Percentiles rank a stretch among this genome's conserved stretches.
Evolutionary conservation across 2,329 filamentous ascomycete genomes (phyloP).

Genomic region (Aschersonia sp.): DNA sequence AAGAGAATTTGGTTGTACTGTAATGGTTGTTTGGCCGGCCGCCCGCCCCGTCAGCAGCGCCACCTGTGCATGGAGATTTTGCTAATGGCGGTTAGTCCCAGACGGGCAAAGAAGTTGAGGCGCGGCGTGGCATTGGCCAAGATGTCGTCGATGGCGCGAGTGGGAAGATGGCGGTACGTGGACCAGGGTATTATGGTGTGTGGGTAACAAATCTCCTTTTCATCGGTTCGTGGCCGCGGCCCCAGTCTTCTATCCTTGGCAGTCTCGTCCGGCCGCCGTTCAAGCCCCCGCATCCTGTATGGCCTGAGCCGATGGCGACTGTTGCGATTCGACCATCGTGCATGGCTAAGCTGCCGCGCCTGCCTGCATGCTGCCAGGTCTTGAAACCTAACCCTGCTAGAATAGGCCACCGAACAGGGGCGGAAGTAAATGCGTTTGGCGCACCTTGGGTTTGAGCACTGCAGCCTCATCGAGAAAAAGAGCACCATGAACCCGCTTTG

Average conservation of each 20-base stretch:
- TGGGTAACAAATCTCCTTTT: neutral
- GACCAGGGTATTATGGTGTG: neutral
- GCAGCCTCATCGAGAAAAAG: neutral
- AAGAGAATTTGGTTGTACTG: neutral
- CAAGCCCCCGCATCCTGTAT: neutral
- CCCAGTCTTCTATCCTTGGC: neutral
- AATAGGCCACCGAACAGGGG: neutral
- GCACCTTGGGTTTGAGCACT: neutral
- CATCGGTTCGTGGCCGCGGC: neutral
- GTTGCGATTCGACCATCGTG: slow-evolving; percentile 1
- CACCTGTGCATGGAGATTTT: neutral
- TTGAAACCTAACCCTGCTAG: slow-evolving; percentile 2
- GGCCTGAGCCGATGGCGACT: neutral
- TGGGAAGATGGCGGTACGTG: neutral
- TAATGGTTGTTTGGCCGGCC: neutral
- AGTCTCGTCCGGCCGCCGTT: neutral
- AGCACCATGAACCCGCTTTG: neutral
- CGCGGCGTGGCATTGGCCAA: neutral
- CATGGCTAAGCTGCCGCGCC: neutral
- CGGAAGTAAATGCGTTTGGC: neutral
- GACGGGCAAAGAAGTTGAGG: neutral
- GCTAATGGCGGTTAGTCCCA: neutral
- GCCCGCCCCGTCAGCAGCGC: neutral
- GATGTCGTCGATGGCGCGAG: neutral
- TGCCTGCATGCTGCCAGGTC: neutral